A percentile compares a stretch with the other conserved stretches of the same genome.
phyloP scores from a whole-genome alignment of 2,329 filamentous ascomycete species.

The Clathrospora elynae region DNA sequence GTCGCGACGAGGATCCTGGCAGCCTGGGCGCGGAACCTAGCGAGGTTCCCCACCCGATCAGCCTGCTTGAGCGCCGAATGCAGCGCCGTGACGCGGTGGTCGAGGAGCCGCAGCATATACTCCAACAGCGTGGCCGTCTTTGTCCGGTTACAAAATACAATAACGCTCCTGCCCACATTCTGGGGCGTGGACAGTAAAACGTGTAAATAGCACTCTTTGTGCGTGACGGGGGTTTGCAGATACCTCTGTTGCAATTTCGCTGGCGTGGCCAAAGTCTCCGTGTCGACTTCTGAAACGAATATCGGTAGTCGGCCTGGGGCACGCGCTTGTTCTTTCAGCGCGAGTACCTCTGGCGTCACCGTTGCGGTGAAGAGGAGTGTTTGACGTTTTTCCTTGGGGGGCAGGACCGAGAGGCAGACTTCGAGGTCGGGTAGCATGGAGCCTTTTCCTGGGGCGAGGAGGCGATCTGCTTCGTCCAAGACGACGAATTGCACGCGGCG shows the following conservation, averaged over 20 bases:
- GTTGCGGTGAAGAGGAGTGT: slow-evolving; percentile 96
- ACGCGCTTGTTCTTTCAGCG: slow-evolving; percentile 79
- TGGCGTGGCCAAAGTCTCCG: slow-evolving; percentile 73
- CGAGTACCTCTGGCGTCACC: slow-evolving; percentile 87
- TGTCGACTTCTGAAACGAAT: slow-evolving; percentile 88
- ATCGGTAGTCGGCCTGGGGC: slow-evolving; percentile 73
- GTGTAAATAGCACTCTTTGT: slow-evolving; percentile 94
- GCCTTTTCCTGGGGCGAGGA: slow-evolving; percentile 75
- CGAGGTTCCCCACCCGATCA: slow-evolving; percentile 84
- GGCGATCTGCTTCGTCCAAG: slow-evolving; percentile 91
- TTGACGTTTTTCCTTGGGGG: slow-evolving; percentile 78
- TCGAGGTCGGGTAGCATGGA: slow-evolving; percentile 96
- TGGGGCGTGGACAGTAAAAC: slow-evolving; percentile 75
- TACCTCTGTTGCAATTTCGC: slow-evolving; percentile 82
- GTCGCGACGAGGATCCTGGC: slow-evolving; percentile 92
- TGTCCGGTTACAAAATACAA: slow-evolving; percentile 94
- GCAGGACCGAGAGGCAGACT: slow-evolving; percentile 81
- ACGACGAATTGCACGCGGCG: slow-evolving; percentile 82
- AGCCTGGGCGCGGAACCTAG: slow-evolving; percentile 85
- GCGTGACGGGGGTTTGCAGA: slow-evolving; percentile 84
- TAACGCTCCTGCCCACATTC: slow-evolving; percentile 77
- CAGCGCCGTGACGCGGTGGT: slow-evolving; percentile 87
- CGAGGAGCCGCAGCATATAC: slow-evolving; percentile 81
- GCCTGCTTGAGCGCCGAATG: slow-evolving; percentile 86
- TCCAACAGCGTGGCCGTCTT: slow-evolving; percentile 87